Evolutionary conservation across 139 green algal species (phyloP).

Genomic region (Eudorina sp.): DNA sequence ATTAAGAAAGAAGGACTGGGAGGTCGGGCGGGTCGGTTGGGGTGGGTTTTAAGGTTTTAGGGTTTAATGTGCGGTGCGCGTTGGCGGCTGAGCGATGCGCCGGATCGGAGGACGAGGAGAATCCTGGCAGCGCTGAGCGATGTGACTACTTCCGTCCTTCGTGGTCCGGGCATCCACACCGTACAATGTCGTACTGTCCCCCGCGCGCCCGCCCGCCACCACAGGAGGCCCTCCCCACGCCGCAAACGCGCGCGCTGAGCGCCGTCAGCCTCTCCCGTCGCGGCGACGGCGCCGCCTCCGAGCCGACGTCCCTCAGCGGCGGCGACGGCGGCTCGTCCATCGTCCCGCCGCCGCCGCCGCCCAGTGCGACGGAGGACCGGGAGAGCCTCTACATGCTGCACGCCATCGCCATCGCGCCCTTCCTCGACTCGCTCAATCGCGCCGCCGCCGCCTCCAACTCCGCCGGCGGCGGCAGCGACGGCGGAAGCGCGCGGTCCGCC

Average conservation of each 20-base stretch:
- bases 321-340: neutral
- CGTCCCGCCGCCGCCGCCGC: neutral
- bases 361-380: neutral
- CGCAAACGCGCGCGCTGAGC: slow-evolving; percentile 7
- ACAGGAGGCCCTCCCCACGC: neutral
- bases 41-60: neutral
- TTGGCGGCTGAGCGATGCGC: too few species aligned
- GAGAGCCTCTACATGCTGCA: slow-evolving; percentile 10
- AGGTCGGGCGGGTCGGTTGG: neutral
- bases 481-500: neutral
- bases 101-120: too few species aligned
- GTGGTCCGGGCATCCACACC: too few species aligned
- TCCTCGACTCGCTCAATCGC: slow-evolving; percentile 20
- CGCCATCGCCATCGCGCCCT: neutral
- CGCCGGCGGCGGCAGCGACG: neutral
- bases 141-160: too few species aligned
- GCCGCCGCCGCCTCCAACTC: neutral
- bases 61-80: too few species aligned
- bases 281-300: neutral
- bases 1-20: neutral
- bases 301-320: neutral
- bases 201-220: neutral
- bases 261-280: neutral
- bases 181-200: neutral
- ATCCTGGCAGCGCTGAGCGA: too few species aligned